Evolutionary conservation across 192 early-diverging fungal genomes (phyloP).

Genomic region (Dissophora ornata): DNA sequence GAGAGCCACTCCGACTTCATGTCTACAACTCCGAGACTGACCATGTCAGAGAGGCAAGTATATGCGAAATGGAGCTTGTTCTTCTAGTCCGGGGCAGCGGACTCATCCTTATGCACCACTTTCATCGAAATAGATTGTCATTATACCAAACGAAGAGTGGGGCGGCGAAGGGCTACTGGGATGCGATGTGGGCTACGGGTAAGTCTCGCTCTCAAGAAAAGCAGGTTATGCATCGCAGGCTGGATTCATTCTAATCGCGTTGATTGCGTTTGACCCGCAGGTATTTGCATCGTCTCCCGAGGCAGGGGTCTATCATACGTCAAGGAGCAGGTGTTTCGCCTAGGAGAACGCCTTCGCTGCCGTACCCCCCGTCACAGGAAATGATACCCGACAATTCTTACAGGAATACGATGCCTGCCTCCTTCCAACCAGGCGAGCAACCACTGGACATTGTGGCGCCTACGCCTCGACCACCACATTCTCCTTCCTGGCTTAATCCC

Average conservation of each 20-base stretch:
- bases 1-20: conserved; percentile 69
- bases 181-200: conserved; percentile 80
- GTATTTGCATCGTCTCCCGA: conserved; percentile 44
- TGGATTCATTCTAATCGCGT: background rate
- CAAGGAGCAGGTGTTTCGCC: conserved; percentile 20
- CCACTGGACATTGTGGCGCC: conserved; percentile 43
- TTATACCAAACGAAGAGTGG: conserved; percentile 75
- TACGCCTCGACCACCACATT: conserved; percentile 43
- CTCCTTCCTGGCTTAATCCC: conserved; percentile 41
- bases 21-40: conserved; percentile 77
- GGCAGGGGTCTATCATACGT: conserved; percentile 29
- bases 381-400: conserved; percentile 10
- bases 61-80: background rate
- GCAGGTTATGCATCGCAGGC: too few species aligned
- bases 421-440: conserved; percentile 24
- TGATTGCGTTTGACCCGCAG: background rate
- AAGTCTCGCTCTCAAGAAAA: conserved; percentile 19
- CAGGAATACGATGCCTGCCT: conserved; percentile 35
- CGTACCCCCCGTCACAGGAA: conserved; percentile 37
- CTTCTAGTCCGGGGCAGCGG: too few species aligned
- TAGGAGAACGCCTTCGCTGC: conserved; percentile 28
- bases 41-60: conserved; percentile 67
- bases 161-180: conserved; percentile 76
- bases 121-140: conserved; percentile 62
- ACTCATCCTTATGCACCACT: too few species aligned